phyloP scores from a whole-genome alignment of 768 basidiomycete species.

The Leccinum aurantiacum region DNA sequence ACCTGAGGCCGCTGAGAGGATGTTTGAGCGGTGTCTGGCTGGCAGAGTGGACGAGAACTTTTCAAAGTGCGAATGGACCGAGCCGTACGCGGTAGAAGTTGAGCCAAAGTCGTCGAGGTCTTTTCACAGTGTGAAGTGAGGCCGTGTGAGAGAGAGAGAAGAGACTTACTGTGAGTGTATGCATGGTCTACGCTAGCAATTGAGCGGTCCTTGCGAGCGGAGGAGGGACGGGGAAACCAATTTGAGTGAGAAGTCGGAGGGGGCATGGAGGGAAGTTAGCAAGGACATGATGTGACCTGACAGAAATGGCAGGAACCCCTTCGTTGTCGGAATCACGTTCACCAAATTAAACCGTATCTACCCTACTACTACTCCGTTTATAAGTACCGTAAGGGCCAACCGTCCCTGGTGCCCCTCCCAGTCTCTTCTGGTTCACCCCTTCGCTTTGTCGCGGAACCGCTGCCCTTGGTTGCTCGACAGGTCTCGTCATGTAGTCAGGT shows the following conservation, averaged over 20 bases:
- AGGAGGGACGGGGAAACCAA: slow-evolving; percentile 22
- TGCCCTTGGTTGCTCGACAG: slow-evolving; percentile 15
- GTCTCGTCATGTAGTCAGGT: slow-evolving; percentile 7
- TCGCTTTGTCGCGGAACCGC: slow-evolving; percentile 16
- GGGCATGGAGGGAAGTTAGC: slow-evolving; percentile 12
- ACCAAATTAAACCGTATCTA: slow-evolving; percentile 5
- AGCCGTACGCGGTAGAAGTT: slow-evolving; percentile 16
- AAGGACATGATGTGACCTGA: slow-evolving; percentile 5
- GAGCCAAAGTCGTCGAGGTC: slow-evolving; percentile 19
- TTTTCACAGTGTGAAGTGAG: slow-evolving; percentile 5
- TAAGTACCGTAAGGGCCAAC: slow-evolving; percentile 47
- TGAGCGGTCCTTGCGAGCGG: background rate
- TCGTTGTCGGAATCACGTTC: slow-evolving; percentile 1
- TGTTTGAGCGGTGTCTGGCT: slow-evolving; percentile 42
- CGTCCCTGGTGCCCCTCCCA: slow-evolving; percentile 37
- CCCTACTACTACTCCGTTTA: slow-evolving; percentile 33
- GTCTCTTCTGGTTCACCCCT: slow-evolving; percentile 21
- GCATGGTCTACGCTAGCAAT: too few species aligned
- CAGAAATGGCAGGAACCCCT: slow-evolving; percentile 15
- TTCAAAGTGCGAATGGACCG: slow-evolving; percentile 8
- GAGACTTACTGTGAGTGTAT: slow-evolving; percentile 1
- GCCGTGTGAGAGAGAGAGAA: background rate
- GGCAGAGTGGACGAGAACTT: slow-evolving; percentile 9
- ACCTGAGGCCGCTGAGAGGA: slow-evolving; percentile 56
- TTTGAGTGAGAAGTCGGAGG: background rate